A percentile compares a stretch with the other conserved stretches of the same genome.
Evolutionary conservation across 1,284 basidiomycete genomes (phyloP).

Genomic region (Irpex sp.): DNA sequence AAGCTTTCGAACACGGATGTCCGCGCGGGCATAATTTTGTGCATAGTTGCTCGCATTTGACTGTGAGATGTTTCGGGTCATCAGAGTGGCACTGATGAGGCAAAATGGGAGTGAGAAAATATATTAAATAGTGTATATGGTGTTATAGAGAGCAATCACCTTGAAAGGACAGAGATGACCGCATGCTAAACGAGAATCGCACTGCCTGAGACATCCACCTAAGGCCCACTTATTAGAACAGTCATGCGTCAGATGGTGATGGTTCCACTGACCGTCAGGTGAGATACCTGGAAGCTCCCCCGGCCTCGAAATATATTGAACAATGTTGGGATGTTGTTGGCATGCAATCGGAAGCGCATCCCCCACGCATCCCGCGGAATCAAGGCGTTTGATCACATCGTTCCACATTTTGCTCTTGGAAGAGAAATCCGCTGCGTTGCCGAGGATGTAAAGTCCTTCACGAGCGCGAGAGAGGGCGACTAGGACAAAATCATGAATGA

Average conservation of each 20-base stretch:
- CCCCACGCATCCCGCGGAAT: slow-evolving; percentile 43
- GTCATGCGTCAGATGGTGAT: not conserved
- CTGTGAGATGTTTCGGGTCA: slow-evolving; percentile 48
- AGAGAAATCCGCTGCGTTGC: slow-evolving; percentile 52
- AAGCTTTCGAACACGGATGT: slow-evolving; percentile 60
- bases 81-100: slow-evolving; percentile 61
- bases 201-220: slow-evolving; percentile 65
- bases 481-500: not conserved
- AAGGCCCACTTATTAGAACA: slow-evolving; percentile 29
- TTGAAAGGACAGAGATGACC: slow-evolving; percentile 68
- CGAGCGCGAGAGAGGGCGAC: slow-evolving; percentile 75
- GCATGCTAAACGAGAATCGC: slow-evolving; percentile 56
- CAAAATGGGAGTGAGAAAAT: not conserved
- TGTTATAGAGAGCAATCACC: slow-evolving; percentile 6
- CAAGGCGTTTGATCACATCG: slow-evolving; percentile 53
- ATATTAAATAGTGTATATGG: slow-evolving; percentile 27
- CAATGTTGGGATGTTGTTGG: slow-evolving; percentile 46
- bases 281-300: slow-evolving; percentile 39
- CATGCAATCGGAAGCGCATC: slow-evolving; percentile 56
- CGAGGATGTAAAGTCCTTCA: slow-evolving; percentile 70
- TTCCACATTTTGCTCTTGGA: slow-evolving; percentile 55
- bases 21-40: slow-evolving; percentile 46
- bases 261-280: not conserved
- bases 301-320: slow-evolving; percentile 43
- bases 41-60: slow-evolving; percentile 52